Conservation (phyloP, 345 rosid genomes). For the Reutealis trisperma region DNA sequence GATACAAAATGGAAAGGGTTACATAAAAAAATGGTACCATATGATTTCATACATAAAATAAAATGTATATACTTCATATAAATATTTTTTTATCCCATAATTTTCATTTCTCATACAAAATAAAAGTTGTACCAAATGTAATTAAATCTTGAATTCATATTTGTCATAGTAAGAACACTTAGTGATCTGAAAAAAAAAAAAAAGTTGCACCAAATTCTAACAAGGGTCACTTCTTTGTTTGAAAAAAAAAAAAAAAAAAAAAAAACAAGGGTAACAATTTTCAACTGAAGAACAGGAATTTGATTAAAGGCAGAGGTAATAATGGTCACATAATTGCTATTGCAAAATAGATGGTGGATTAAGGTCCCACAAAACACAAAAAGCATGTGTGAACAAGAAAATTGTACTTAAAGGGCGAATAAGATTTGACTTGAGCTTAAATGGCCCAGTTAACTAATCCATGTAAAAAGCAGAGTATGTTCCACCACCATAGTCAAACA, state of each 20-base stretch:
- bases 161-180: too few relatives aligned
- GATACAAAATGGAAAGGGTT: too few relatives aligned
- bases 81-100: too few relatives aligned
- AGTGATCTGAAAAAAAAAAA: too few relatives aligned
- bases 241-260: not conserved
- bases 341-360: not conserved
- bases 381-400: not conserved
- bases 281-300: not conserved
- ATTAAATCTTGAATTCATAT: too few relatives aligned
- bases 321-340: slow-evolving; percentile 16
- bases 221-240: too few relatives aligned
- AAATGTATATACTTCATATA: too few relatives aligned
- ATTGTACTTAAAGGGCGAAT: not conserved
- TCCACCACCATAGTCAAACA: slow-evolving; percentile 1
- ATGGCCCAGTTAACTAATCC: not conserved
- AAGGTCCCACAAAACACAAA: slow-evolving; percentile 27
- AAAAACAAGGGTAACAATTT: not conserved
- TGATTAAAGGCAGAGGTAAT: not conserved
- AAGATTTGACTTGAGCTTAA: slow-evolving; percentile 38
- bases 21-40: too few relatives aligned
- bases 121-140: too few relatives aligned
- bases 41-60: too few relatives aligned
- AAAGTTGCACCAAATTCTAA: too few relatives aligned
- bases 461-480: not conserved
- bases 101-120: too few relatives aligned